Evolutionary conservation across 1,284 basidiomycete species (phyloP).

Genomic region (Cystobasidium pallidum): DNA sequence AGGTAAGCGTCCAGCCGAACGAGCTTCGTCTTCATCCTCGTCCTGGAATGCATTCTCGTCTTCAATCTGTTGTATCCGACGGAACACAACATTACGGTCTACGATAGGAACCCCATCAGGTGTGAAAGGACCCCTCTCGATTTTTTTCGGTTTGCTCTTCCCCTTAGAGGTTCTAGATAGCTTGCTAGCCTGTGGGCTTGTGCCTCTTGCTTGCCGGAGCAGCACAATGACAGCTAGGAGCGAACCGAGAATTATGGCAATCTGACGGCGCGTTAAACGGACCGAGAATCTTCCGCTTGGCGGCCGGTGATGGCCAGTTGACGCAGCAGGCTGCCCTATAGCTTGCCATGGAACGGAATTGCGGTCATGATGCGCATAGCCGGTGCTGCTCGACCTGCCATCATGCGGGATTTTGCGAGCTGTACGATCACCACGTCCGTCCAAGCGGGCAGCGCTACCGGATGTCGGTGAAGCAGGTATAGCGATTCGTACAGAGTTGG

Average conservation of each 20-base stretch:
- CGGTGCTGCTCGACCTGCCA: background rate
- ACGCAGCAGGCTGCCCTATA: background rate
- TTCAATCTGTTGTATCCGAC: slow-evolving; percentile 34
- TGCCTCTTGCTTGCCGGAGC: slow-evolving; percentile 8
- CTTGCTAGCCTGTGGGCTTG: background rate
- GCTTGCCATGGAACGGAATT: background rate
- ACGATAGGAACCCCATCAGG: slow-evolving; percentile 23
- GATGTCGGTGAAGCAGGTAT: slow-evolving; percentile 23
- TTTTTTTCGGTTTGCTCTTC: background rate
- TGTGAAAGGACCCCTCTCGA: slow-evolving; percentile 13
- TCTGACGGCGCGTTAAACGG: slow-evolving; percentile 29
- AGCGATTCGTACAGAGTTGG: slow-evolving; percentile 25
- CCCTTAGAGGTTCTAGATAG: background rate
- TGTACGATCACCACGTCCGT: too few relatives aligned
- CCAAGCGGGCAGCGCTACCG: too few relatives aligned
- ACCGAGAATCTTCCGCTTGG: slow-evolving; percentile 15
- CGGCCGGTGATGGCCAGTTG: background rate
- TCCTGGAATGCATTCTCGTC: slow-evolving; percentile 7
- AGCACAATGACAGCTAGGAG: slow-evolving; percentile 24
- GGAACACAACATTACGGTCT: slow-evolving; percentile 23
- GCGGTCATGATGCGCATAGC: background rate
- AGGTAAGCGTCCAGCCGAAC: slow-evolving; percentile 30
- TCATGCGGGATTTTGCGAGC: background rate
- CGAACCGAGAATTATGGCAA: slow-evolving; percentile 7
- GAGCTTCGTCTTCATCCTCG: slow-evolving; percentile 40